Percentiles rank a stretch among this genome's conserved stretches.
Conservation (phyloP, 2,329 filamentous ascomycete species). For the Aspergillus nomiae region DNA sequence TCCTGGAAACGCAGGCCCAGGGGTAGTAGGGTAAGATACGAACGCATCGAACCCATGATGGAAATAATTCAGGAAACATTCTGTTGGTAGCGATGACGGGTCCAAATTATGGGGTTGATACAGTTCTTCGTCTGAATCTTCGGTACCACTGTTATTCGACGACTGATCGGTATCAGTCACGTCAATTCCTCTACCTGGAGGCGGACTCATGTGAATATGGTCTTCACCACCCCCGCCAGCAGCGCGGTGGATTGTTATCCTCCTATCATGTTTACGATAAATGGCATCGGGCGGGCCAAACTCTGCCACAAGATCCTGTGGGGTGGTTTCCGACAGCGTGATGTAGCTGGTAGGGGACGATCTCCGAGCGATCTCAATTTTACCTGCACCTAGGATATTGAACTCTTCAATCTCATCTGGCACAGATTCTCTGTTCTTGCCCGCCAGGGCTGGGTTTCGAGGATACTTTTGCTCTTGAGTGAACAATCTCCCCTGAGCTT, state of each 20-base stretch:
- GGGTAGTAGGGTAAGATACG: slow-evolving; percentile 72
- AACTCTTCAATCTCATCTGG: slow-evolving; percentile 87
- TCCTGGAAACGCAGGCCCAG: slow-evolving; percentile 65
- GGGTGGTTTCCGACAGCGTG: slow-evolving; percentile 79
- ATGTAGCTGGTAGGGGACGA: slow-evolving; percentile 70
- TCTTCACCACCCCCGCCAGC: slow-evolving; percentile 30
- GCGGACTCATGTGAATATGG: slow-evolving; percentile 37
- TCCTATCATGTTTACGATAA: slow-evolving; percentile 86
- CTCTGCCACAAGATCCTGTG: slow-evolving; percentile 87
- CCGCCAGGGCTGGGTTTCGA: slow-evolving; percentile 68
- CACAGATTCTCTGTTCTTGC: slow-evolving; percentile 74
- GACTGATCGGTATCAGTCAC: slow-evolving; percentile 73
- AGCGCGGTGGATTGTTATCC: slow-evolving; percentile 75
- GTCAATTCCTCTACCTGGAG: slow-evolving; percentile 40
- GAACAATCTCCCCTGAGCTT: slow-evolving; percentile 76
- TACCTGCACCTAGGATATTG: slow-evolving; percentile 74
- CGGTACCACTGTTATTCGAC: slow-evolving; percentile 69
- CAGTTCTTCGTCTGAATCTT: slow-evolving; percentile 65
- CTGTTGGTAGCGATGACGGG: slow-evolving; percentile 46
- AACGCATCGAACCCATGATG: slow-evolving; percentile 92
- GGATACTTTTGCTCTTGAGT: slow-evolving; percentile 72
- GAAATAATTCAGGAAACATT: slow-evolving; percentile 96
- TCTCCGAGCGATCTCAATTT: slow-evolving; percentile 74
- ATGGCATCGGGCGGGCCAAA: slow-evolving; percentile 92
- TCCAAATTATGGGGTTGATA: slow-evolving; percentile 63